Percentiles rank a stretch among this genome's conserved stretches.
Evolutionary conservation across 2,329 filamentous ascomycete genomes (phyloP).

Genomic region (Scedosporium boydii): DNA sequence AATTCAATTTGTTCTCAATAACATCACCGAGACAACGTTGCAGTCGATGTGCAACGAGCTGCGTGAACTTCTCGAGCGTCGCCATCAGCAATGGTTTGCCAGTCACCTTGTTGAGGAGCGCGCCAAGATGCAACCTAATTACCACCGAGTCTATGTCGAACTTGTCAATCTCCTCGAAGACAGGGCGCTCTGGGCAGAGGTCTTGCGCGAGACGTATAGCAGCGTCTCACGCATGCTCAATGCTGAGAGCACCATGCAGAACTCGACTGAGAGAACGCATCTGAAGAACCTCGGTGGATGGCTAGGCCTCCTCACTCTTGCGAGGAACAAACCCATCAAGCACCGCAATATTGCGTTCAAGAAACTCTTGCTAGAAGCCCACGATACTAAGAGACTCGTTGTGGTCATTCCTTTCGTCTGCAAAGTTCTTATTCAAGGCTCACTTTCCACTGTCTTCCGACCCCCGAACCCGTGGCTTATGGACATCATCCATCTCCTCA

Average conservation of each 20-base stretch:
- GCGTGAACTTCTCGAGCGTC: conserved; percentile 64
- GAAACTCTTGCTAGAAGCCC: conserved; percentile 85
- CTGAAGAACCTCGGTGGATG: conserved; percentile 90
- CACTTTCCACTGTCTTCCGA: conserved; percentile 77
- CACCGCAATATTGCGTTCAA: conserved; percentile 97
- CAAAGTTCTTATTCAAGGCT: conserved; percentile 83
- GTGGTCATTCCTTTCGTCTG: conserved; percentile 96
- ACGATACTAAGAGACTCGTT: conserved; percentile 82
- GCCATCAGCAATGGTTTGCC: conserved; percentile 94
- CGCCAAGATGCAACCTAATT: conserved; percentile 95
- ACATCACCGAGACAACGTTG: conserved; percentile 84
- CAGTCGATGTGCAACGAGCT: conserved; percentile 77
- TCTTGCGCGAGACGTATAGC: conserved; percentile 86
- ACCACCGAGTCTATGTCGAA: conserved; percentile 86
- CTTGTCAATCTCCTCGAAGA: conserved; percentile 77
- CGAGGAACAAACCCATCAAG: conserved; percentile 88
- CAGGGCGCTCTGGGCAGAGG: conserved; percentile 71
- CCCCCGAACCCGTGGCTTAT: conserved; percentile 97
- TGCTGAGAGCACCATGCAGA: conserved; percentile 76
- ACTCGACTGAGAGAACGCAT: conserved; percentile 73
- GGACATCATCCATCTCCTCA: conserved; percentile 84
- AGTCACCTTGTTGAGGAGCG: conserved; percentile 90
- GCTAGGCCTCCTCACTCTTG: conserved; percentile 88
- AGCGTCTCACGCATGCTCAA: conserved; percentile 83
- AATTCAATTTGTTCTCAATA: conserved; percentile 93